Evolutionary conservation across 495 filamentous ascomycete species (phyloP).

Genomic region (Hypomontagnella monticulosa): DNA sequence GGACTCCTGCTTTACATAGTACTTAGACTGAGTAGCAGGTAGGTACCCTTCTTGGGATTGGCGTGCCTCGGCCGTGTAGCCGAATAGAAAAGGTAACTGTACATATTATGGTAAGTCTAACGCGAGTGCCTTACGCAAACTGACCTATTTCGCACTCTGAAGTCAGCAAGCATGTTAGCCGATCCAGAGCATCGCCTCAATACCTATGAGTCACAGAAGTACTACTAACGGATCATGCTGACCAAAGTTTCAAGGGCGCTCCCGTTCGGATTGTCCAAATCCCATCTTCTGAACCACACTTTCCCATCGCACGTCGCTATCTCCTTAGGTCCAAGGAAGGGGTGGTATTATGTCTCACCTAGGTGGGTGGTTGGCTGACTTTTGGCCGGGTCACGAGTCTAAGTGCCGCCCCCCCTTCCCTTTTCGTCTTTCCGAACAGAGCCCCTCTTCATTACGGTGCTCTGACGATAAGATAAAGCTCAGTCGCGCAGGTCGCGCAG

Average conservation of each 20-base stretch:
- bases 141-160: slow-evolving; percentile 27
- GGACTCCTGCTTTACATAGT: too few relatives aligned
- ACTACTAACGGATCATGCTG: slow-evolving; percentile 34
- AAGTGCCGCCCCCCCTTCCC: slow-evolving; percentile 44
- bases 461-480: slow-evolving; percentile 47
- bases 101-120: slow-evolving; percentile 19
- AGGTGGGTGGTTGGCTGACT: slow-evolving; percentile 49
- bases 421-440: slow-evolving; percentile 35
- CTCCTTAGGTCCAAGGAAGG: slow-evolving; percentile 28
- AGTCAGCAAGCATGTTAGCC: slow-evolving; percentile 28
- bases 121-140: slow-evolving; percentile 42
- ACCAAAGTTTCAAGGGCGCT: slow-evolving; percentile 19
- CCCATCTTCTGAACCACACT: slow-evolving; percentile 28
- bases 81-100: slow-evolving; percentile 15
- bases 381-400: slow-evolving; percentile 45
- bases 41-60: slow-evolving; percentile 10
- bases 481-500: slow-evolving; percentile 29
- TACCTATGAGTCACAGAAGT: slow-evolving; percentile 40
- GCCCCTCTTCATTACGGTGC: slow-evolving; percentile 32
- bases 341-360: slow-evolving; percentile 48
- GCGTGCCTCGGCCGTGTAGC: slow-evolving; percentile 7
- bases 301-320: slow-evolving; percentile 40
- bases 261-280: slow-evolving; percentile 32
- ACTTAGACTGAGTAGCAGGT: not conserved
- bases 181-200: slow-evolving; percentile 24